Percentiles rank a stretch among this genome's conserved stretches.
phyloP scores from a whole-genome alignment of 2,329 filamentous ascomycete genomes.

The Colletotrichum endophyticum region DNA sequence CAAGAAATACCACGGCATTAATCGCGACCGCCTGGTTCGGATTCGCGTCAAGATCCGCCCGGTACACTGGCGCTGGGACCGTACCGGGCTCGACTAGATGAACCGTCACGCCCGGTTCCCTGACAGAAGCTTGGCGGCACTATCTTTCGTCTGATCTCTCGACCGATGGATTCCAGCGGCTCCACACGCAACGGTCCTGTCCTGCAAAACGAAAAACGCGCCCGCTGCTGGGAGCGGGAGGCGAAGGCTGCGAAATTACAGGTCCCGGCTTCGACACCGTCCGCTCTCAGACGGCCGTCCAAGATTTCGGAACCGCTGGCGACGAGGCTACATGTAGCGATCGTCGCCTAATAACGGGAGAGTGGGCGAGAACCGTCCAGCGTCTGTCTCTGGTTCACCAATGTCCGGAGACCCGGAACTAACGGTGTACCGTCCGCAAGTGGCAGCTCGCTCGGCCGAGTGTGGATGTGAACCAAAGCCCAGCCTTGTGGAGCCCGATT shows the following conservation, averaged over 20 bases:
- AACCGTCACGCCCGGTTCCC: neutral
- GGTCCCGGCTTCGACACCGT: neutral
- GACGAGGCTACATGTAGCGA: neutral
- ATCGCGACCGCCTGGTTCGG: neutral
- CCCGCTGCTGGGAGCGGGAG: neutral
- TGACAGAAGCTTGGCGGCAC: conserved; percentile 10
- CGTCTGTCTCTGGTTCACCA: neutral
- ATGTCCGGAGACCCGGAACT: neutral
- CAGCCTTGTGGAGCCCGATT: conserved; percentile 11
- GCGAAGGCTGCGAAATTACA: conserved; percentile 2
- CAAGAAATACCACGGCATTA: neutral
- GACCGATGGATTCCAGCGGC: neutral
- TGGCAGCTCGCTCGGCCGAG: conserved; percentile 3
- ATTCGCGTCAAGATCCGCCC: neutral
- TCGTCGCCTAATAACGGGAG: neutral
- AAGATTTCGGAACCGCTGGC: neutral
- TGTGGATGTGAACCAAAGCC: neutral
- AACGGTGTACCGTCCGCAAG: neutral
- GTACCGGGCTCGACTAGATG: conserved; percentile 2
- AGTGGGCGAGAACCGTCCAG: neutral
- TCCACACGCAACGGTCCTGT: neutral
- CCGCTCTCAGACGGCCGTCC: conserved; percentile 6
- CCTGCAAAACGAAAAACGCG: neutral
- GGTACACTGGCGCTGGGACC: neutral
- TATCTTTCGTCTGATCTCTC: conserved; percentile 11